Percentiles rank a stretch among this genome's conserved stretches.
Conservation (phyloP, 192 early-diverging fungal genomes). For the Coemansia reversa region DNA sequence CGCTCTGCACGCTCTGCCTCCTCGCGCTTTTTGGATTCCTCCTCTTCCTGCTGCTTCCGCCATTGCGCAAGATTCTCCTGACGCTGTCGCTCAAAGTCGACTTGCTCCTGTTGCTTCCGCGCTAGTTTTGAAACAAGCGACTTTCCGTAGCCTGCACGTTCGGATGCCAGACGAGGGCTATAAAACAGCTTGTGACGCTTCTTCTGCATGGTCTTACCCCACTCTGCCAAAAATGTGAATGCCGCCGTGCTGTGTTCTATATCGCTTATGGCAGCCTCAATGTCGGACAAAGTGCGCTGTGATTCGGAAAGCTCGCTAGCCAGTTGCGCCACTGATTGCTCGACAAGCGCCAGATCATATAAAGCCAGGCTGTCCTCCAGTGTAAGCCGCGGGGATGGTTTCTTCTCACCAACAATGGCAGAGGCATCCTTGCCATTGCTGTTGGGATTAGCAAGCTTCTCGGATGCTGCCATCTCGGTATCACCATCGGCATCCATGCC, state of each 20-base stretch:
- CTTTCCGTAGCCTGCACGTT: constrained; percentile 63
- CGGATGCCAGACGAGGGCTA: constrained; percentile 62
- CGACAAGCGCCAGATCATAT: constrained; percentile 76
- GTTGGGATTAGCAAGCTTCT: background rate
- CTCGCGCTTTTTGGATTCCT: constrained; percentile 45
- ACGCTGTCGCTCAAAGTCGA: constrained; percentile 59
- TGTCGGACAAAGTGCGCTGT: constrained; percentile 57
- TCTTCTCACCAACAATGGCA: background rate
- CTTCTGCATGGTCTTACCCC: constrained; percentile 42
- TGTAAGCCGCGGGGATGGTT: constrained; percentile 4
- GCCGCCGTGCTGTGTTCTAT: constrained; percentile 53
- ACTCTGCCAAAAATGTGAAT: constrained; percentile 31
- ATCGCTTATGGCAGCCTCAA: constrained; percentile 61
- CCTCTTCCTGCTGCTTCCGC: constrained; percentile 55
- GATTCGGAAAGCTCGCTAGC: constrained; percentile 70
- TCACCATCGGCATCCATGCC: background rate
- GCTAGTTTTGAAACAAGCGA: constrained; percentile 58
- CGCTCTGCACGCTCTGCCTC: constrained; percentile 31
- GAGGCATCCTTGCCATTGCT: background rate
- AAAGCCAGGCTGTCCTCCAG: constrained; percentile 60
- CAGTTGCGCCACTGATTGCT: constrained; percentile 79
- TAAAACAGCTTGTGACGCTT: constrained; percentile 56
- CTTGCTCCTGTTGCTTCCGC: constrained; percentile 61
- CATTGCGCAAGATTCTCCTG: constrained; percentile 55
- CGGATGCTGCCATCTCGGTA: background rate